These are phyloP conservation scores for Aotearoamyces nothofagi DNA, from an alignment of 2,329 filamentous ascomycete genomes.

Conservation along the genomic window DNA sequence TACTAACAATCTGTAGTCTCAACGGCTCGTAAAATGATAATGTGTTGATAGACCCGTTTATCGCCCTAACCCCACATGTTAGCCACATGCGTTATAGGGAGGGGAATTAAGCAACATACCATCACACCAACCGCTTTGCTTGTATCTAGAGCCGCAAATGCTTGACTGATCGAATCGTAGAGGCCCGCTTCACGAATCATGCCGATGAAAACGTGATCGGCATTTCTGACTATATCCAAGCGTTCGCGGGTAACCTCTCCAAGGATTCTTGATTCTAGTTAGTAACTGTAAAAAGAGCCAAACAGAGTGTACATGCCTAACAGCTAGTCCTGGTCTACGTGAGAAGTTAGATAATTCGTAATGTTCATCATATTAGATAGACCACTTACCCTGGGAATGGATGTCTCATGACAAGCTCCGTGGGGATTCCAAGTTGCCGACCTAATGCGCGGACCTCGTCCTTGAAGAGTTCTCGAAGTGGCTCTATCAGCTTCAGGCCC, in stretches of 20 bases:
- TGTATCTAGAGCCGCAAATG: conserved; percentile 52
- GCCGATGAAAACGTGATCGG: conserved; percentile 64
- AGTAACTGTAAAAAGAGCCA: conserved; percentile 3
- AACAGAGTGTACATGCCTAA: conserved; percentile 2
- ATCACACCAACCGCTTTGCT: conserved; percentile 52
- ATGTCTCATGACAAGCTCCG: conserved; percentile 65
- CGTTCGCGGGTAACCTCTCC: conserved; percentile 72
- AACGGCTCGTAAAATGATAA: conserved; percentile 46
- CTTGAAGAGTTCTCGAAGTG: conserved; percentile 68
- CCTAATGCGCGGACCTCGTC: conserved; percentile 64
- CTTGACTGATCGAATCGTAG: conserved; percentile 57
- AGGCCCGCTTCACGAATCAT: conserved; percentile 59
- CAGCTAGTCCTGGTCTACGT: conserved; percentile 21
- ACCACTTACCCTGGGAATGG: conserved; percentile 62
- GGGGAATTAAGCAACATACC: conserved; percentile 9
- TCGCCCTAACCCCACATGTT: conserved; percentile 36
- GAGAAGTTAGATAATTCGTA: conserved; percentile 21
- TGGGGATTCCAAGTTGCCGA: conserved; percentile 51
- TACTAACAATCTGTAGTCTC: conserved; percentile 29
- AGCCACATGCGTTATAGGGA: background rate
- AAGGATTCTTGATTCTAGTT: conserved; percentile 34
- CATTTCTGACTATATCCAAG: conserved; percentile 64
- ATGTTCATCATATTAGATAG: conserved; percentile 49
- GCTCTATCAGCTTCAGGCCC: conserved; percentile 57
- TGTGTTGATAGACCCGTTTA: conserved; percentile 48